A percentile compares a stretch with the other conserved stretches of the same genome.
phyloP scores from a whole-genome alignment of 1,284 basidiomycete genomes.

The Tremellales sp. region DNA sequence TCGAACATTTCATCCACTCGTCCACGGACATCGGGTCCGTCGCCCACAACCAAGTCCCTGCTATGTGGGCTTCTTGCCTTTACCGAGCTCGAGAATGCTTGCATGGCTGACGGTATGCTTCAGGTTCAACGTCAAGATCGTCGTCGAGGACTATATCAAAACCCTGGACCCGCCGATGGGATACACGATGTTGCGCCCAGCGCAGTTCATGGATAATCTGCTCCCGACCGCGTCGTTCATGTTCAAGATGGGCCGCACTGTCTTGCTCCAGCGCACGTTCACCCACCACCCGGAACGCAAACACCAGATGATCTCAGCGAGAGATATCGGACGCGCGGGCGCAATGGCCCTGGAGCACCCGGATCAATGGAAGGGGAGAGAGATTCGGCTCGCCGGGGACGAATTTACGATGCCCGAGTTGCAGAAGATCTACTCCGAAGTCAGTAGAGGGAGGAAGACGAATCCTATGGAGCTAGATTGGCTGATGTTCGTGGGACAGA shows the following conservation, averaged over 20 bases:
- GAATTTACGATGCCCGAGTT: slow-evolving; percentile 20
- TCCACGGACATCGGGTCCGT: slow-evolving; percentile 24
- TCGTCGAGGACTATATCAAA: slow-evolving; percentile 23
- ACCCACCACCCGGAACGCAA: slow-evolving; percentile 14
- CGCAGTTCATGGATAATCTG: slow-evolving; percentile 21
- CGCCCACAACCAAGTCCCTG: too few species aligned
- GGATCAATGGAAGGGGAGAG: slow-evolving; percentile 7
- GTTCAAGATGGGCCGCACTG: slow-evolving; percentile 23
- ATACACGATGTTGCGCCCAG: slow-evolving; percentile 15
- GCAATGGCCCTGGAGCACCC: slow-evolving; percentile 19
- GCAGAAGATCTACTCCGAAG: slow-evolving; percentile 17
- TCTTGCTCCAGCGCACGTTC: slow-evolving; percentile 24
- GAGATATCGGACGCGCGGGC: slow-evolving; percentile 25
- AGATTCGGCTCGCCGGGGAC: slow-evolving; percentile 24
- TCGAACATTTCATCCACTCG: slow-evolving; percentile 50
- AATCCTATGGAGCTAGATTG: too few species aligned
- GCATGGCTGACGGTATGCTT: not conserved
- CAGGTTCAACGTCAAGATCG: slow-evolving; percentile 30
- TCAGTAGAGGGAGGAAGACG: too few species aligned
- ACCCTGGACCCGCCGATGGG: slow-evolving; percentile 6
- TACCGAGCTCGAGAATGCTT: slow-evolving; percentile 6
- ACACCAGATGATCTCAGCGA: slow-evolving; percentile 17
- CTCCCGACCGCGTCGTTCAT: slow-evolving; percentile 16
- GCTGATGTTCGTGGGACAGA: not conserved
- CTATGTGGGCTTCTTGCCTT: slow-evolving; percentile 1